Evolutionary conservation across 2,329 filamentous ascomycete genomes (phyloP), one percentile per base, ranked within the genome.

Genomic region (Verticillium isaacii): DNA sequence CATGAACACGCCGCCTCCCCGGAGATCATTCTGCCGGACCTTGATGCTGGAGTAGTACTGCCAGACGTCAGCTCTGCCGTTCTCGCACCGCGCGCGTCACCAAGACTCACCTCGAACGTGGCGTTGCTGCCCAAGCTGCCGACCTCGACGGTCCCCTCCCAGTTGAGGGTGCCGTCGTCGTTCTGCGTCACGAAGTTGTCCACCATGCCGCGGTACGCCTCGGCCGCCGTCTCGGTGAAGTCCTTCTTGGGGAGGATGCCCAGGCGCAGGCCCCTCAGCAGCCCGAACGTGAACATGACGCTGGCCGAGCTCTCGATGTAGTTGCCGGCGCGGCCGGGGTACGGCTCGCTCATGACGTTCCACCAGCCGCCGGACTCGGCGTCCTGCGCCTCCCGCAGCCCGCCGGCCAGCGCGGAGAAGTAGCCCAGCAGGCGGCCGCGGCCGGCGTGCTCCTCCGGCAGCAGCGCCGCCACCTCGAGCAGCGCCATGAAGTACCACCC

Each of bases 301-400:
- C 81, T 82, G 6, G 79, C 84, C 29, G 83, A 85, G 37, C 81
- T 84, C 72, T 88, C 83, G 57, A 88, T 81, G 69, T 84, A 88
- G 70, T 89, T 88, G 3, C 83, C 83, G 57, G 77, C 65, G 54
- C 71, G 66, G 1, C 77, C 79, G 0, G 79, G 76, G 60, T 82
- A 80, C 32, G 76, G 70, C 61, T 78, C 75, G 65, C 78, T 79
- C 78, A 87, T 83, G 45, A 87, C 74, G 59, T 86, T 74, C 80
- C 82, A 87, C 84, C 85, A 87, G 17, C 81, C 83, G 0, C 83
- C 82, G n/a, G 41, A 36, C 1, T 65, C 67, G 12, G 67, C 66
- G 61, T 82, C 79, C 23, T 78, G 78, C 0, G 76, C 74, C 12
- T 67, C 68, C 62, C 76, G 75, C 2, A 84, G 64, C 0, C 78